Percentiles rank a stretch among this genome's conserved stretches.
phyloP scores from a whole-genome alignment of 2,329 filamentous ascomycete genomes.

The Curvularia lunata region DNA sequence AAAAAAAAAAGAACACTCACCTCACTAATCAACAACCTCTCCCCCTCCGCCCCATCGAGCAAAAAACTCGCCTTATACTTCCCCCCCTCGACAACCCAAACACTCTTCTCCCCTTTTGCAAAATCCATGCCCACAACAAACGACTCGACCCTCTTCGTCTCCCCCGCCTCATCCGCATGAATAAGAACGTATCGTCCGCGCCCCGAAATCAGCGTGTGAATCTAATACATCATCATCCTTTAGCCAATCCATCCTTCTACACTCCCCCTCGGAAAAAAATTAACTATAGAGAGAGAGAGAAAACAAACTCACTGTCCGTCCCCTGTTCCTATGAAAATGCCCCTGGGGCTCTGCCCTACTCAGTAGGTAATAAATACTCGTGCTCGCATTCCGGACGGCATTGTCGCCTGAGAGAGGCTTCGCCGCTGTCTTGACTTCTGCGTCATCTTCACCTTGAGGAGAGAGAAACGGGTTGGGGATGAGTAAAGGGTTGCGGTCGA shows the following conservation, averaged over 20 bases:
- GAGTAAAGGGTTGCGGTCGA: slow-evolving; percentile 52
- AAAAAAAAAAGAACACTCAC: slow-evolving; percentile 29
- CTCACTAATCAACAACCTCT: slow-evolving; percentile 69
- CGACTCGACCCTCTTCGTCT: slow-evolving; percentile 64
- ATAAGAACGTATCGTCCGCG: slow-evolving; percentile 69
- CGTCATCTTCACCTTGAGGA: slow-evolving; percentile 21
- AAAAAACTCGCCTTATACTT: slow-evolving; percentile 71
- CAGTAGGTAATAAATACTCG: slow-evolving; percentile 70
- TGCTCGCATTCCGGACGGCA: slow-evolving; percentile 60
- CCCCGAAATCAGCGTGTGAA: slow-evolving; percentile 70
- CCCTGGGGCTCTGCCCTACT: slow-evolving; percentile 63
- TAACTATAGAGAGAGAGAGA: no score
- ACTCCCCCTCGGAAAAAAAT: no score
- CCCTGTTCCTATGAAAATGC: slow-evolving; percentile 68
- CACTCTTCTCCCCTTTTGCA: slow-evolving; percentile 64
- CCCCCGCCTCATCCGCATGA: slow-evolving; percentile 59
- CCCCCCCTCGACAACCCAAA: slow-evolving; percentile 73
- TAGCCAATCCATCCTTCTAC: no score
- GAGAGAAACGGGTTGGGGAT: slow-evolving; percentile 62
- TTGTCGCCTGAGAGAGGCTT: slow-evolving; percentile 41
- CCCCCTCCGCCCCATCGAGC: slow-evolving; percentile 52
- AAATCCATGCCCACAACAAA: slow-evolving; percentile 69
- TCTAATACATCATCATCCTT: no score
- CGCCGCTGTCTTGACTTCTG: slow-evolving; percentile 41
- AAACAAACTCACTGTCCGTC: slow-evolving; percentile 54